phyloP scores from a whole-genome alignment of 2,329 filamentous ascomycete genomes.

The Massarina eburnea region DNA sequence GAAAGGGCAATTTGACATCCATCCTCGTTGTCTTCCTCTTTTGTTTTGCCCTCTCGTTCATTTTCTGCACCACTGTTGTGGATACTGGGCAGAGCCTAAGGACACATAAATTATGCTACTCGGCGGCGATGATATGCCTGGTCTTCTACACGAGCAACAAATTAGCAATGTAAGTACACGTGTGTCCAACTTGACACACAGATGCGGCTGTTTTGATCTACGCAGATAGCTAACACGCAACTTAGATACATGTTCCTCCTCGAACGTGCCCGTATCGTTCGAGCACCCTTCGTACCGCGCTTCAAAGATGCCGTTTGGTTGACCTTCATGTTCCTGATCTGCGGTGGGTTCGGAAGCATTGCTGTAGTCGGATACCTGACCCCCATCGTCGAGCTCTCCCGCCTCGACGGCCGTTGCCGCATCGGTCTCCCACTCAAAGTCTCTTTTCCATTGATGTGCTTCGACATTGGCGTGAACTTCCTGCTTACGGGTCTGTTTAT shows the following conservation, averaged over 20 bases:
- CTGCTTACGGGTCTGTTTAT: constrained; percentile 40
- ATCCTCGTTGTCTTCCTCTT: constrained; percentile 13
- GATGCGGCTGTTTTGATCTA: neutral
- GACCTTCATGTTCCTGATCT: constrained; percentile 24
- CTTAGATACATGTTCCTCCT: constrained; percentile 42
- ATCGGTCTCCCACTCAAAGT: constrained; percentile 40
- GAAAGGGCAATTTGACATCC: constrained; percentile 18
- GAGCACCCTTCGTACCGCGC: constrained; percentile 30
- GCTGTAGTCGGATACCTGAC: constrained; percentile 28
- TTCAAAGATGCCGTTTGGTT: constrained; percentile 37
- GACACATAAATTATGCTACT: constrained; percentile 28
- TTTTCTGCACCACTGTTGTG: constrained; percentile 22
- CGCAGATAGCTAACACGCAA: neutral
- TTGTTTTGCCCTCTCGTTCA: constrained; percentile 17
- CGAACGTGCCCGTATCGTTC: constrained; percentile 41
- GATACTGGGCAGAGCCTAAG: constrained; percentile 29
- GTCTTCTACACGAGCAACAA: constrained; percentile 43
- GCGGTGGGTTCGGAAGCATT: constrained; percentile 28
- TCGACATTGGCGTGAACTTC: constrained; percentile 41
- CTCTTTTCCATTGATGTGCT: constrained; percentile 37
- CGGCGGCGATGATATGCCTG: constrained; percentile 40
- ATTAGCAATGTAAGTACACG: constrained; percentile 21
- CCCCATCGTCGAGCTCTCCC: constrained; percentile 33
- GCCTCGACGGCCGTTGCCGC: constrained; percentile 33
- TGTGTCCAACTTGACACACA: neutral